A percentile compares a stretch with the other conserved stretches of the same genome.
Conservation (phyloP, 805 yeast genomes). For the Saturnispora mendoncae region DNA sequence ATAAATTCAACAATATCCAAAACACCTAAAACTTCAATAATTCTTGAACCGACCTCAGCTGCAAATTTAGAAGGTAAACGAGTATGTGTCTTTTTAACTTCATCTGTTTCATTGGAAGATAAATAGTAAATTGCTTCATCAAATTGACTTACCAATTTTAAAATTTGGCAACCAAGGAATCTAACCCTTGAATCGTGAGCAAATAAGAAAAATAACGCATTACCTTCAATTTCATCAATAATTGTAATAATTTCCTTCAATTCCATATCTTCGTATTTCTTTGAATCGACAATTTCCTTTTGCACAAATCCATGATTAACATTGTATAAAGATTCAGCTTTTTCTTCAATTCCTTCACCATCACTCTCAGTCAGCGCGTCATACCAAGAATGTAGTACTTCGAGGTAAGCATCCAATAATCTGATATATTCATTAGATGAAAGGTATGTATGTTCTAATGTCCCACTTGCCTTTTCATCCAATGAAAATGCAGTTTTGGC, state of each 20-base stretch:
- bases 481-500: conserved; percentile 72
- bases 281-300: conserved; percentile 35
- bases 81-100: conserved; percentile 33
- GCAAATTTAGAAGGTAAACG: conserved; percentile 62
- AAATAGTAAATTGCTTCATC: conserved; percentile 68
- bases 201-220: conserved; percentile 84
- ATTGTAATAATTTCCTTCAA: conserved; percentile 73
- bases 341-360: conserved; percentile 21
- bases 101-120: conserved; percentile 18
- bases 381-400: conserved; percentile 75
- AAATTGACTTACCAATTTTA: conserved; percentile 74
- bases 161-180: conserved; percentile 62
- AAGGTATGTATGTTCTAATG: conserved; percentile 48
- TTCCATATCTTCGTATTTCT: conserved; percentile 55
- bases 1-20: conserved; percentile 60
- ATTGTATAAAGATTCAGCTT: conserved; percentile 28
- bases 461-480: conserved; percentile 56
- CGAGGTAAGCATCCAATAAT: conserved; percentile 64
- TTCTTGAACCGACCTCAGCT: conserved; percentile 68
- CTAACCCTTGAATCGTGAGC: conserved; percentile 77
- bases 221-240: conserved; percentile 92
- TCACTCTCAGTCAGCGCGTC: conserved; percentile 42
- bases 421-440: conserved; percentile 53
- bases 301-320: conserved; percentile 29
- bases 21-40: conserved; percentile 67